phyloP scores from a whole-genome alignment of 1,284 basidiomycete species.

The Heterobasidion annosum region DNA sequence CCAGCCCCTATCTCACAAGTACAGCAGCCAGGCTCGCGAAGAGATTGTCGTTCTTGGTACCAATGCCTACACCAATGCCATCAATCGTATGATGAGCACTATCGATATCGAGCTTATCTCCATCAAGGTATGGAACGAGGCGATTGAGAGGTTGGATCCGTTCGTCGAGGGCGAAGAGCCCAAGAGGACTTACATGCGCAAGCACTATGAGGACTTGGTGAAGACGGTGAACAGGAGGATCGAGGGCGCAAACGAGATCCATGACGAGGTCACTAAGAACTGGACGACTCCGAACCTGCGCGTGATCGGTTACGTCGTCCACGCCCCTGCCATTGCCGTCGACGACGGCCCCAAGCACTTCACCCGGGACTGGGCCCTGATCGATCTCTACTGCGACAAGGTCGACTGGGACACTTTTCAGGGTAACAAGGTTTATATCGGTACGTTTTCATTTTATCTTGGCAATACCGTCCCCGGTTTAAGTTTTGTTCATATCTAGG shows the following conservation, averaged over 20 bases:
- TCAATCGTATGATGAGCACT: conserved; percentile 18
- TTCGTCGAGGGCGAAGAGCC: conserved; percentile 15
- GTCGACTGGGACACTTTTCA: conserved; percentile 18
- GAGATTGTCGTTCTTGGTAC: conserved; percentile 25
- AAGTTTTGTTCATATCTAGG: neutral
- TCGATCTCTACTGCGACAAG: conserved; percentile 20
- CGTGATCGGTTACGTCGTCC: conserved; percentile 24
- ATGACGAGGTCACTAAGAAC: conserved; percentile 18
- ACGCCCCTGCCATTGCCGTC: conserved; percentile 19
- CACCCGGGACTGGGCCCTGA: conserved; percentile 22
- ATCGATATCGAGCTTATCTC: conserved; percentile 16
- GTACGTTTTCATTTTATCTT: conserved; percentile 10
- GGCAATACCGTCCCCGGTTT: too few relatives aligned
- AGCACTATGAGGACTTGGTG: conserved; percentile 14
- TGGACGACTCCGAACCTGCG: conserved; percentile 15
- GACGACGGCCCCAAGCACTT: conserved; percentile 14
- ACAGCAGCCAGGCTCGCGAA: conserved; percentile 19
- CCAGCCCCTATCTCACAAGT: conserved; percentile 12
- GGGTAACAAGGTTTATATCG: conserved; percentile 26
- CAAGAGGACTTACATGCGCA: conserved; percentile 15
- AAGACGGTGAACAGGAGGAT: conserved; percentile 16
- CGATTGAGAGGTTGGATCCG: conserved; percentile 14
- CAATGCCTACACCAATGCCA: conserved; percentile 18
- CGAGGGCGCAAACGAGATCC: conserved; percentile 13
- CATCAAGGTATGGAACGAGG: conserved; percentile 16